Evolutionary conservation across 2,329 filamentous ascomycete species (phyloP).

Genomic region (Stagonosporopsis tanaceti): DNA sequence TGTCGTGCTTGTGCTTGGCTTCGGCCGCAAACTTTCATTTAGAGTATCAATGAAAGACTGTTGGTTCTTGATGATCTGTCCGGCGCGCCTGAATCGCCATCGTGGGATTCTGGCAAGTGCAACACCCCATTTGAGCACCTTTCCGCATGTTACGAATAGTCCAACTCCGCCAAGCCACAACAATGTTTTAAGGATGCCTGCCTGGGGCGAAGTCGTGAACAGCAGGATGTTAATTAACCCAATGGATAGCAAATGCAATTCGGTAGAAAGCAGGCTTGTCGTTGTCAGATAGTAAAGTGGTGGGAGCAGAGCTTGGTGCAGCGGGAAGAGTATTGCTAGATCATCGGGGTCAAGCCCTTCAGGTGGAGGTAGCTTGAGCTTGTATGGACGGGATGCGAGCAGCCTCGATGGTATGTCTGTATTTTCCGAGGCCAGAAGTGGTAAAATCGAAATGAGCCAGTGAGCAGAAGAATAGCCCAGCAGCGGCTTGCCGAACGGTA

Average conservation of each 20-base stretch:
- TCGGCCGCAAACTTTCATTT: constrained; percentile 45
- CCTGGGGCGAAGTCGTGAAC: constrained; percentile 71
- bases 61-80: constrained; percentile 52
- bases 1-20: constrained; percentile 32
- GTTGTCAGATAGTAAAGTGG: constrained; percentile 83
- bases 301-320: constrained; percentile 79
- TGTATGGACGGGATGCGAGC: constrained; percentile 46
- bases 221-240: constrained; percentile 82
- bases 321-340: constrained; percentile 75
- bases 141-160: constrained; percentile 75
- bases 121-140: constrained; percentile 83
- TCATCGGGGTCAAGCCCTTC: constrained; percentile 63
- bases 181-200: constrained; percentile 53
- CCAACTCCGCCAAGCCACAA: constrained; percentile 72
- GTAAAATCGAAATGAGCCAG: constrained; percentile 78
- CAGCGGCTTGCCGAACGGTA: constrained; percentile 68
- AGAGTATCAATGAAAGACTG: constrained; percentile 55
- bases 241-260: constrained; percentile 85
- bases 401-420: constrained; percentile 48
- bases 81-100: constrained; percentile 80
- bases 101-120: constrained; percentile 85
- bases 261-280: constrained; percentile 84
- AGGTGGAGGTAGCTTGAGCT: constrained; percentile 42
- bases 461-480: constrained; percentile 73
- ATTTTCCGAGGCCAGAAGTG: constrained; percentile 65